phyloP scores from a whole-genome alignment of 352 stramenopile species.

The Phytophthora pseudosyringae region DNA sequence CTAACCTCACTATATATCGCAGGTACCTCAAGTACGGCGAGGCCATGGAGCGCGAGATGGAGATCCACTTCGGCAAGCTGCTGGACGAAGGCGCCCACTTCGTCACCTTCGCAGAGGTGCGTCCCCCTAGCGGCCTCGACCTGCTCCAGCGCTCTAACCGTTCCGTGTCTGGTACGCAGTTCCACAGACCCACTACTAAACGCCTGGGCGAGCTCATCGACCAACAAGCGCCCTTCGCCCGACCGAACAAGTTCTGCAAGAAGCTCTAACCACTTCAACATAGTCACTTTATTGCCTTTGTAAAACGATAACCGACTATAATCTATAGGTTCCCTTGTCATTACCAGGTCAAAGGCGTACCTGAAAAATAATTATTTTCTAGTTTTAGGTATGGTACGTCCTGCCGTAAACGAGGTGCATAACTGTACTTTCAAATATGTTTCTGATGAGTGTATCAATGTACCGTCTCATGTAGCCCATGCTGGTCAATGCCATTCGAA shows the following conservation, averaged over 20 bases:
- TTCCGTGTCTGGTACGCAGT: conserved; percentile 33
- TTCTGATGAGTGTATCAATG: neutral
- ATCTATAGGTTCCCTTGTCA: too few relatives aligned
- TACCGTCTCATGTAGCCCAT: neutral
- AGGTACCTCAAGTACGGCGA: conserved; percentile 82
- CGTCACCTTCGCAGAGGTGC: conserved; percentile 69
- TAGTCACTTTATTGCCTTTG: conserved; percentile 5
- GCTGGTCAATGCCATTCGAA: conserved; percentile 13
- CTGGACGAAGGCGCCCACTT: conserved; percentile 68
- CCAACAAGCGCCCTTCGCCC: conserved; percentile 51
- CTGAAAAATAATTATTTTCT: too few relatives aligned
- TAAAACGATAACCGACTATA: neutral
- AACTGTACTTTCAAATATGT: too few relatives aligned
- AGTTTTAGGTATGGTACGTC: too few relatives aligned
- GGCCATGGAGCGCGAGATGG: conserved; percentile 84
- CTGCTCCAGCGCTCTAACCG: neutral
- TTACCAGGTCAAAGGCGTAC: too few relatives aligned
- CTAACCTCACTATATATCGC: neutral
- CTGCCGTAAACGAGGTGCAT: too few relatives aligned
- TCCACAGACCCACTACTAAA: conserved; percentile 63
- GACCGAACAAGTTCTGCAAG: conserved; percentile 62
- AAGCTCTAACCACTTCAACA: conserved; percentile 37
- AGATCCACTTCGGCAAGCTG: conserved; percentile 70
- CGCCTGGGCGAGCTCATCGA: conserved; percentile 70
- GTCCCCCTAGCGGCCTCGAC: neutral